A percentile compares a stretch with the other conserved stretches of the same genome.
Evolutionary conservation across 305 asterid species (phyloP).

Genomic region (Fraxinus greggii): DNA sequence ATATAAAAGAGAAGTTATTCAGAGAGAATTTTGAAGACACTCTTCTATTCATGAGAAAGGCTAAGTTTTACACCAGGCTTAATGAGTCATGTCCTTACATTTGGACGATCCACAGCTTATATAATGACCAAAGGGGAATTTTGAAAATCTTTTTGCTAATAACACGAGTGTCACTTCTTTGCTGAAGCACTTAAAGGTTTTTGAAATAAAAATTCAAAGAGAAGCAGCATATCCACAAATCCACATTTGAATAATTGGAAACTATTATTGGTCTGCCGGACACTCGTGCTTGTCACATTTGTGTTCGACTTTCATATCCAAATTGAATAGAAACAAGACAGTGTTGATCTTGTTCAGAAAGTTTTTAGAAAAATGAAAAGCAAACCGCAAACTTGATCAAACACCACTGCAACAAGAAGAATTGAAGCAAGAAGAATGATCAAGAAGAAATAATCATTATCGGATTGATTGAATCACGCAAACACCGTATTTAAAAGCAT

Average conservation of each 20-base stretch:
- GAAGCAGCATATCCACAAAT: neutral
- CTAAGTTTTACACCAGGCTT: neutral
- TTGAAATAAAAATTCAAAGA: neutral
- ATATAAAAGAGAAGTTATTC: neutral
- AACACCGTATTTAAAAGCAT: neutral
- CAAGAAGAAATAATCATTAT: neutral
- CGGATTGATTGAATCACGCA: neutral
- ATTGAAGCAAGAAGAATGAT: neutral
- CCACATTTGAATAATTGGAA: neutral
- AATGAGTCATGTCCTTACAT: neutral
- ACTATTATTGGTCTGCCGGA: neutral
- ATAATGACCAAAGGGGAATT: neutral
- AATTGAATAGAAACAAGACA: neutral
- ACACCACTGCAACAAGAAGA: neutral
- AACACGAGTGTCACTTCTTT: neutral
- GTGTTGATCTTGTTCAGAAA: neutral
- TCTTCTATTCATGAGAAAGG: neutral
- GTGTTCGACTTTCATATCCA: neutral
- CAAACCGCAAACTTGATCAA: neutral
- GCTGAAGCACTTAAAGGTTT: neutral
- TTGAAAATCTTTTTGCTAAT: neutral
- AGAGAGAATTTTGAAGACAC: neutral
- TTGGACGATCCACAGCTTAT: neutral
- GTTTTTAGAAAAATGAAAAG: neutral
- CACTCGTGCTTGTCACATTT: neutral